Evolutionary conservation across 2,329 filamentous ascomycete species (phyloP), one percentile per base, ranked within the genome.

Genomic region (Colletotrichum sp.): DNA sequence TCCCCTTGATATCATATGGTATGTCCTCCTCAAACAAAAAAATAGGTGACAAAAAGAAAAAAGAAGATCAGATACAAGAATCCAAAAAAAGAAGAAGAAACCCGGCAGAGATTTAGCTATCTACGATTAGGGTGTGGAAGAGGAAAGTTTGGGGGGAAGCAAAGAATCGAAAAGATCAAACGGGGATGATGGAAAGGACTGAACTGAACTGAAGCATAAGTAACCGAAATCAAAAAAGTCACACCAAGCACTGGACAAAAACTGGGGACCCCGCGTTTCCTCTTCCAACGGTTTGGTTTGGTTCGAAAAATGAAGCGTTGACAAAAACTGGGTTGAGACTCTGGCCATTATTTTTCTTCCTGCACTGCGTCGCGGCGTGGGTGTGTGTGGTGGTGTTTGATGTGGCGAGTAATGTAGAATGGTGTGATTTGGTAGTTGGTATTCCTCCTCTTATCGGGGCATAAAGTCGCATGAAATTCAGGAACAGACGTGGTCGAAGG

Each of bases 1-100:
- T 75, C 73, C 73, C 70, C 73, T 75, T 73, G 73, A 75, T 75
- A 75, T 75, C 73, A 75, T 73, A 26, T 75, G 73, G 74, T 74
- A 74, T 76, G 71, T 76, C 74, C 71, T 76, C 71, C 71, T 71
- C 72, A 68, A 67, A 61, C 18, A 61, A 34, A 64, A 63, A 66
- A 68, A 28, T 39, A 12, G 18, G 18, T 39, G 7, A 36, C 12
- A 7, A 21, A 36, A 32, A 68, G 10, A 61, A 28, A 24, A 30
- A 30, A 43, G 2, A 21, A 28, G 24, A 24, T 61, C 34, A 71
- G 21, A 39, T 32, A 57, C 28, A 57, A 18, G 59, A 70, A 74
- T 36, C 57, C 18, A 24, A 61, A 34, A 57, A 57, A 39, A 28
- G 1, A 43, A 28, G 1, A 43, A n/a, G 16, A 57, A 16, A 43